These are phyloP conservation scores for Nakataea oryzae DNA, from an alignment of 2,329 filamentous ascomycete species.

Conservation along the genomic window DNA sequence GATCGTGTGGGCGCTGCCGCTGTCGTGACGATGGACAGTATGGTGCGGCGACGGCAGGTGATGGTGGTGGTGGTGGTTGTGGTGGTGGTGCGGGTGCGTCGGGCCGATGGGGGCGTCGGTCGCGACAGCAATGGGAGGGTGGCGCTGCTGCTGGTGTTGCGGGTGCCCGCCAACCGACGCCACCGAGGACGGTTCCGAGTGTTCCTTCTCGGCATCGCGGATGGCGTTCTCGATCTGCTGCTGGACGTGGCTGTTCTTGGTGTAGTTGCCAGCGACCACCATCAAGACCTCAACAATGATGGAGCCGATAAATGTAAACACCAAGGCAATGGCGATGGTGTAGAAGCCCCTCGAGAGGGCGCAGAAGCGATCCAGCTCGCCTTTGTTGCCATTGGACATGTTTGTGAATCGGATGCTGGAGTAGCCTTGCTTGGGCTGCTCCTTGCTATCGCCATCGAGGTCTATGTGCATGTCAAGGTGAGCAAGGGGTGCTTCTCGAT, in stretches of 20 bases:
- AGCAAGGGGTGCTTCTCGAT: conserved; percentile 4
- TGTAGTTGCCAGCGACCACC: neutral
- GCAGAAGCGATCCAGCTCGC: conserved; percentile 18
- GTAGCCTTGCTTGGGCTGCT: conserved; percentile 10
- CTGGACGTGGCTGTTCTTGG: neutral
- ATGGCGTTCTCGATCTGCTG: neutral
- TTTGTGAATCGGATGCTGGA: conserved; percentile 21
- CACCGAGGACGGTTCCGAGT: neutral
- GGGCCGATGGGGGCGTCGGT: neutral
- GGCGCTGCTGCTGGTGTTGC: conserved; percentile 2
- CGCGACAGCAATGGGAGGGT: too few species aligned
- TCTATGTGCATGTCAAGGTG: conserved; percentile 3
- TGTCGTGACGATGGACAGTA: neutral
- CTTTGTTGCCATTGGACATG: conserved; percentile 11
- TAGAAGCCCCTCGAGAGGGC: conserved; percentile 21
- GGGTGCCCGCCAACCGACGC: conserved; percentile 1
- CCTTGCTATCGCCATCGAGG: neutral
- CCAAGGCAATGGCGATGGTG: conserved; percentile 16
- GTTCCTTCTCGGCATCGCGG: conserved; percentile 1
- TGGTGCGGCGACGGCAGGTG: neutral
- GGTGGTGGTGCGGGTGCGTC: neutral
- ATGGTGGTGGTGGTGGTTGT: neutral
- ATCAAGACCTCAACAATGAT: conserved; percentile 12
- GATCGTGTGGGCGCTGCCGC: neutral
- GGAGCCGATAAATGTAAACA: conserved; percentile 17